These are phyloP conservation scores for Pyrus bretschneideri DNA, from an alignment of 306 rosid species.

Conservation along the genomic window DNA sequence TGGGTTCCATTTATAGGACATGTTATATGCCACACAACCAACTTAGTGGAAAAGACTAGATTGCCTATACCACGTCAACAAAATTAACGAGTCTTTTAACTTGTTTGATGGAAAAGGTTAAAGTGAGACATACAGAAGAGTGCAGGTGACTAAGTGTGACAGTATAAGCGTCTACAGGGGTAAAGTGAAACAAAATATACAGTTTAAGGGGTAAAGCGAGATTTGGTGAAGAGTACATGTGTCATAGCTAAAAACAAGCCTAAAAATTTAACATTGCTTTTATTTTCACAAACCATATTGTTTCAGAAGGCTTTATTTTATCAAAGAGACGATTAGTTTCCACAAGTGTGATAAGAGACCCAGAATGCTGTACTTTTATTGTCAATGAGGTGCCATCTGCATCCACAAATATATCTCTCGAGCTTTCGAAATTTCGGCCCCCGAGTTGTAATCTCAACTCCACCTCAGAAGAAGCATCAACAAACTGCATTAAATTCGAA, in stretches of 20 bases:
- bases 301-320: slow-evolving; percentile 77
- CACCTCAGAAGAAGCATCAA: slow-evolving; percentile 72
- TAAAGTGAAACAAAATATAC: no score
- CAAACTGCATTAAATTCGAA: slow-evolving; percentile 52
- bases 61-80: no score
- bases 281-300: slow-evolving; percentile 68
- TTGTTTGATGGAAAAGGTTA: no score
- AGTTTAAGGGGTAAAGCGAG: no score
- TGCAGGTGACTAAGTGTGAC: no score
- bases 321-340: slow-evolving; percentile 68
- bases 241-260: no score
- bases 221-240: no score
- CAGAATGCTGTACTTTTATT: slow-evolving; percentile 46
- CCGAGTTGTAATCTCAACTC: slow-evolving; percentile 61
- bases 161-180: neutral
- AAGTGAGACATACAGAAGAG: no score
- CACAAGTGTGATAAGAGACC: slow-evolving; percentile 55
- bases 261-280: neutral
- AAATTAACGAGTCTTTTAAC: no score
- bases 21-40: no score
- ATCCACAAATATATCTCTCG: slow-evolving; percentile 59
- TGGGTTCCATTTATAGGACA: no score
- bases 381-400: slow-evolving; percentile 50
- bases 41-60: no score
- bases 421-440: slow-evolving; percentile 32